Evolutionary conservation across 495 filamentous ascomycete genomes (phyloP), one percentile per base, ranked within the genome.

Genomic region (Trypethelium eluteriae): DNA sequence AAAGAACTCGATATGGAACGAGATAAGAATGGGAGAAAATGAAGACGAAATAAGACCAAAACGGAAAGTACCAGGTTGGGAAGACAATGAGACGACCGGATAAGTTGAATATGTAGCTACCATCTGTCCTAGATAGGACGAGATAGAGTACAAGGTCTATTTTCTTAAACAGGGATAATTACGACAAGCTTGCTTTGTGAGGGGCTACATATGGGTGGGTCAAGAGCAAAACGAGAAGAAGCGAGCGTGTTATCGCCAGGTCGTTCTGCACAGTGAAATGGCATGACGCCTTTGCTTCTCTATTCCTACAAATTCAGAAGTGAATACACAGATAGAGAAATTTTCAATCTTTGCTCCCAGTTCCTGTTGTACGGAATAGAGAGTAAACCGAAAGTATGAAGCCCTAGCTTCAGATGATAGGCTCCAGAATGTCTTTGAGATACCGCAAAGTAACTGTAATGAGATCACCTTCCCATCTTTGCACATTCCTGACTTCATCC

Each of bases 351-450:
- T 5, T 5, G 49, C 11, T 53, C 49, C n/a, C 5, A 5, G 5
- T 14, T 25, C n/a, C 5, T 53, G 41, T n/a, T 18, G 11, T 14
- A 18, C 18, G 5, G 32, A 36, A 35, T 36, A 14, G 18, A 36
- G 10, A 5, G 5, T n/a, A 6, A 59, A 4, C 32, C 32, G 25
- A 59, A 59, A 59, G 36, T 32, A 9, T 36, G 34, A 6, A 14
- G 7, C 5, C 32, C 14, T 9, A 10, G 5, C 18, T 7, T 59
- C 53, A 59, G 7, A 34, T 34, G 32, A 59, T 59, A 32, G 53
- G 53, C 53, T 59, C 53, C 5, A 59, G 53, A 7, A 59, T 32
- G 32, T 59, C 53, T 59, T 36, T 59, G 32, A 59, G n/a, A 36
- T 59, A 59, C 11, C 53, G 53, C 32, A 36, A 10, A 6, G 53